Percentiles rank a stretch among this genome's conserved stretches.
Conservation (phyloP, 2,329 filamentous ascomycete species). For the Leptographium galeiforme region DNA sequence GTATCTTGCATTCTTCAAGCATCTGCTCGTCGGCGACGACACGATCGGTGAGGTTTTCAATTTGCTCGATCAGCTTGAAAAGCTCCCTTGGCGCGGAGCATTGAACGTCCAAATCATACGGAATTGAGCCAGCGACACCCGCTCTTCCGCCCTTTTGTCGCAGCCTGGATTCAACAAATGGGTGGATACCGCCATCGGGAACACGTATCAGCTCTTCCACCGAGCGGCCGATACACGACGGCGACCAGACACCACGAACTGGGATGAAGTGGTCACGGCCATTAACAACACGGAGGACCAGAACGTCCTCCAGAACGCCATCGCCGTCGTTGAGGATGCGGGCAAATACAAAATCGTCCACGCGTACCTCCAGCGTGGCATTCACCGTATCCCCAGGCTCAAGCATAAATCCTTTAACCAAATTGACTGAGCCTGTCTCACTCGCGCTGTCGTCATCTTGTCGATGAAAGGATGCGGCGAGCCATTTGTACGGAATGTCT, state of each 20-base stretch:
- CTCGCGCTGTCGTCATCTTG: slow-evolving; percentile 23
- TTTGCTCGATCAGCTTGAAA: slow-evolving; percentile 73
- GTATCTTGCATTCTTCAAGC: slow-evolving; percentile 38
- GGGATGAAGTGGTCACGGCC: slow-evolving; percentile 90
- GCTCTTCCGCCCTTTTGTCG: slow-evolving; percentile 18
- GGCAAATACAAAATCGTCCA: slow-evolving; percentile 51
- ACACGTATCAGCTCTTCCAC: slow-evolving; percentile 81
- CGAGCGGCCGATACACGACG: slow-evolving; percentile 70
- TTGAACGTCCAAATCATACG: slow-evolving; percentile 44
- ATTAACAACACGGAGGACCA: slow-evolving; percentile 70
- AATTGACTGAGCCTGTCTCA: slow-evolving; percentile 23
- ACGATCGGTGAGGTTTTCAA: slow-evolving; percentile 45
- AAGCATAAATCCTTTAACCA: slow-evolving; percentile 47
- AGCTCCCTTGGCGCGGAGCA: slow-evolving; percentile 80
- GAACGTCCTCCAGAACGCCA: slow-evolving; percentile 62
- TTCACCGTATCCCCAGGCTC: slow-evolving; percentile 74
- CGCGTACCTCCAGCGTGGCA: slow-evolving; percentile 52
- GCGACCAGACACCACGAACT: slow-evolving; percentile 63
- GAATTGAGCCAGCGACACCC: slow-evolving; percentile 30
- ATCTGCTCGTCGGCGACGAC: slow-evolving; percentile 48
- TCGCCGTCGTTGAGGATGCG: slow-evolving; percentile 58
- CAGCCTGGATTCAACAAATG: slow-evolving; percentile 23
- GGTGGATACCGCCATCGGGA: slow-evolving; percentile 65
- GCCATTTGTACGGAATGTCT: slow-evolving; percentile 42
- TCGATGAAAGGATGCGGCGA: slow-evolving; percentile 51